These are phyloP conservation scores for Kwoniella europaea DNA, from an alignment of 768 basidiomycete genomes.

Conservation along the genomic window DNA sequence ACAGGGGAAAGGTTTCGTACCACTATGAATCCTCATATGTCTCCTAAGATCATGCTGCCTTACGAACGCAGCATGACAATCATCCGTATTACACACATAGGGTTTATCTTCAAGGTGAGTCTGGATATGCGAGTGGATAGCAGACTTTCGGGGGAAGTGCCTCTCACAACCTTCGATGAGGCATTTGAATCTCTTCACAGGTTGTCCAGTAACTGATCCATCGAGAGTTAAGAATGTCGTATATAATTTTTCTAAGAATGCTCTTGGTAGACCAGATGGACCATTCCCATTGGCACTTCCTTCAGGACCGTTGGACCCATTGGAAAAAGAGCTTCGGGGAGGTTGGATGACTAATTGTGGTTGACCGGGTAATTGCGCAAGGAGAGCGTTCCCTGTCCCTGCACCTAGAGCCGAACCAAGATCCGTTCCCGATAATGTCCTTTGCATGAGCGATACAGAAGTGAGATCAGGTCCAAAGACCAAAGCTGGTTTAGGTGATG, in stretches of 20 bases:
- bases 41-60: slow-evolving; percentile 60
- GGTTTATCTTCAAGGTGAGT: slow-evolving; percentile 62
- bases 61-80: slow-evolving; percentile 60
- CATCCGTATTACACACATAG: slow-evolving; percentile 57
- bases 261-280: slow-evolving; percentile 41
- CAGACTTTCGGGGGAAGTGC: slow-evolving; percentile 56
- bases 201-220: slow-evolving; percentile 36
- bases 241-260: slow-evolving; percentile 57
- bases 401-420: neutral
- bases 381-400: slow-evolving; percentile 1
- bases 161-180: slow-evolving; percentile 56
- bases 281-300: neutral
- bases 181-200: slow-evolving; percentile 54
- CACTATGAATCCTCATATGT: slow-evolving; percentile 60
- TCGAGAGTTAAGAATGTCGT: slow-evolving; percentile 48
- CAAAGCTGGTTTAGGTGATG: slow-evolving; percentile 19
- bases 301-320: neutral
- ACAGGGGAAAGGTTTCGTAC: slow-evolving; percentile 60
- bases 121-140: slow-evolving; percentile 61
- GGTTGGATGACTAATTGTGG: slow-evolving; percentile 31
- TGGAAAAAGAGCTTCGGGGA: slow-evolving; percentile 2
- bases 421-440: slow-evolving; percentile 32
- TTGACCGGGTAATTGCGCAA: slow-evolving; percentile 24
- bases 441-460: slow-evolving; percentile 29
- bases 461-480: slow-evolving; percentile 35